Conservation (phyloP, 768 basidiomycete genomes). For the Tulasnella sp. region DNA sequence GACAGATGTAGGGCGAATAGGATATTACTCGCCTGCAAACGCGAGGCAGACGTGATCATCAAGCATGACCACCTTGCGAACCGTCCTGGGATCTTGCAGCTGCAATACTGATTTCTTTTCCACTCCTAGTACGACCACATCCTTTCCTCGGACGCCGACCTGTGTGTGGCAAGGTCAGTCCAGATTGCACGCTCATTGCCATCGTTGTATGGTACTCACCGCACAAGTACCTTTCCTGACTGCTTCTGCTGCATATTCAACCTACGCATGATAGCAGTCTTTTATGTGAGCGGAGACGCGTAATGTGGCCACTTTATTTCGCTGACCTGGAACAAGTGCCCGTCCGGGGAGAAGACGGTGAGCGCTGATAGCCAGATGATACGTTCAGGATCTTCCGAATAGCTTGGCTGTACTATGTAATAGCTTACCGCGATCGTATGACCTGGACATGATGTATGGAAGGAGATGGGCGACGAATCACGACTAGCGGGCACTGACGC, state of each 20-base stretch:
- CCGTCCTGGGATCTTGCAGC: constrained; percentile 94
- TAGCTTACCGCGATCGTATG: constrained; percentile 83
- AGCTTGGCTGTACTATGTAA: neutral
- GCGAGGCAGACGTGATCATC: constrained; percentile 97
- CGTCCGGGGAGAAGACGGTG: constrained; percentile 97
- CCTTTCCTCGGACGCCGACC: constrained; percentile 93
- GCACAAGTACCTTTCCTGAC: constrained; percentile 96
- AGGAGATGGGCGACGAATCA: neutral
- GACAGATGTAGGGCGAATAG: no score
- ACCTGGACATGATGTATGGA: constrained; percentile 46
- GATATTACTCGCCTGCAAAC: constrained; percentile 99
- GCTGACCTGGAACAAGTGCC: constrained; percentile 88
- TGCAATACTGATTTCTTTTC: constrained; percentile 99
- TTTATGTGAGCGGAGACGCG: constrained; percentile 16
- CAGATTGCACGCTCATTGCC: constrained; percentile 5
- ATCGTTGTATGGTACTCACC: constrained; percentile 37
- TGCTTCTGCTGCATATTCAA: constrained; percentile 98
- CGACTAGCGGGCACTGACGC: constrained; percentile 14
- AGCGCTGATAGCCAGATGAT: constrained; percentile 49
- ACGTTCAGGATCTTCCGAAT: neutral
- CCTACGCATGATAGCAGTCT: constrained; percentile 40
- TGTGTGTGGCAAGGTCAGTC: constrained; percentile 26
- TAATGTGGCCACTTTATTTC: constrained; percentile 16
- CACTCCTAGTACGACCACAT: constrained; percentile 92
- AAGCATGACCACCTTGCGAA: constrained; percentile 95